phyloP scores from a whole-genome alignment of 306 rosid genomes.

The Casuarina glauca region DNA sequence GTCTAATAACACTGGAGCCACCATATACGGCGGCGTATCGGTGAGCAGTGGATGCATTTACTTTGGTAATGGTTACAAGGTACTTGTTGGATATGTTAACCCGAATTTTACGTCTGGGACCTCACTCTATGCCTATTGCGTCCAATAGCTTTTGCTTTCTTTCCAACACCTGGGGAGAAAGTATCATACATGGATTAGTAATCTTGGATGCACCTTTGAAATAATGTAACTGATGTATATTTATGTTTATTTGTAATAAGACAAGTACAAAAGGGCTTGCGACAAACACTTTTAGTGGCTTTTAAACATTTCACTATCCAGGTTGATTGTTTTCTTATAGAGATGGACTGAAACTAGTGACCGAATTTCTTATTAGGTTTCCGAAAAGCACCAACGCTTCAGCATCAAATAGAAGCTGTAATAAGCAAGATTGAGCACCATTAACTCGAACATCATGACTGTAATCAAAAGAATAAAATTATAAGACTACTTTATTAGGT shows the following conservation, averaged over 20 bases:
- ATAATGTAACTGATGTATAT: not conserved
- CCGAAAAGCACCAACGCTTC: no score
- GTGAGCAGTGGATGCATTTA: constrained; percentile 56
- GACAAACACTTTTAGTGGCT: not conserved
- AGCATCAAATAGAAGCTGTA: constrained; percentile 37
- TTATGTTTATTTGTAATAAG: not conserved
- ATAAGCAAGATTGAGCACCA: not conserved
- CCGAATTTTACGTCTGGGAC: constrained; percentile 39
- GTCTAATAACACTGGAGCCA: constrained; percentile 42
- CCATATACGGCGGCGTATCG: constrained; percentile 57
- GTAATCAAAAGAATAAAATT: constrained; percentile 5
- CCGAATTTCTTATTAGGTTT: no score
- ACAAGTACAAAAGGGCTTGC: not conserved
- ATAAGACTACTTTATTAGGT: not conserved
- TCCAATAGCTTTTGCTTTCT: not conserved
- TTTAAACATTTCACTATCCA: not conserved
- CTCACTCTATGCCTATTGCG: constrained; percentile 54
- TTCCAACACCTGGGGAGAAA: not conserved
- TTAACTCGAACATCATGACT: constrained; percentile 7
- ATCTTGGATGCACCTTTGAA: no score
- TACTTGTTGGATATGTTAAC: constrained; percentile 24
- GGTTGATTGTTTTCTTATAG: not conserved
- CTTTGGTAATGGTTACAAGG: constrained; percentile 53
- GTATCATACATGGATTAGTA: not conserved
- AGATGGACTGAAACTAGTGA: no score